Base-by-base conservation (phyloP, 495 filamentous ascomycete genomes). In the Lindgomyces ingoldianus region DNA sequence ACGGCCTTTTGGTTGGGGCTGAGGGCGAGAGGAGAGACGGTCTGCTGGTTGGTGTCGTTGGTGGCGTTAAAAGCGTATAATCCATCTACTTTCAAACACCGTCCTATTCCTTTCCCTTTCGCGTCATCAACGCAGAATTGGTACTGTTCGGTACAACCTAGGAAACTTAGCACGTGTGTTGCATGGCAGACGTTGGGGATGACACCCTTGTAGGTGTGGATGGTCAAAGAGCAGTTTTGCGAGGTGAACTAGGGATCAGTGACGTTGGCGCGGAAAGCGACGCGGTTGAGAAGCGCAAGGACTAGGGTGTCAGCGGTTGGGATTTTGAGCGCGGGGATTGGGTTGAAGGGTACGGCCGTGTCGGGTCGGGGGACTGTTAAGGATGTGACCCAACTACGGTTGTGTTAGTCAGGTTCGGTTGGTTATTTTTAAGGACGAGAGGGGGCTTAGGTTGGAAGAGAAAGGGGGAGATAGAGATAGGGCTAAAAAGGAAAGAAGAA, bases 61-160 rank as follows among this genome's bases (percentile, higher is more conserved):
- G n/a, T n/a, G n/a, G n/a, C n/a, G n/a, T n/a, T n/a, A n/a, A n/a
- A n/a, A n/a, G n/a, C n/a, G n/a, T n/a, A n/a, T n/a, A n/a, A n/a
- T n/a, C n/a, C n/a, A n/a, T n/a, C n/a, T n/a, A n/a, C n/a, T n/a
- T n/a, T n/a, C n/a, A n/a, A n/a, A n/a, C n/a, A n/a, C n/a, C n/a
- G n/a, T n/a, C n/a, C n/a, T n/a, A n/a, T n/a, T n/a, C n/a, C n/a
- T n/a, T n/a, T n/a, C n/a, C n/a, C n/a, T n/a, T n/a, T n/a, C n/a
- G n/a, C n/a, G n/a, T n/a, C n/a, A n/a, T n/a, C 26, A 9, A 24
- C 46, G 56, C 65, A 69, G 25, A 69, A 47, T 47, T 69, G 58
- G 47, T 64, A 60, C 1, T 36, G 54, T 22, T 69, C 65, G n/a
- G 30, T 30, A 49, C 65, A 69, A 39, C 60, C 61, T 2, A 64